Percentiles rank a stretch among this genome's conserved stretches.
phyloP scores from a whole-genome alignment of 441 rosid genomes.

The Populus hybrid region DNA sequence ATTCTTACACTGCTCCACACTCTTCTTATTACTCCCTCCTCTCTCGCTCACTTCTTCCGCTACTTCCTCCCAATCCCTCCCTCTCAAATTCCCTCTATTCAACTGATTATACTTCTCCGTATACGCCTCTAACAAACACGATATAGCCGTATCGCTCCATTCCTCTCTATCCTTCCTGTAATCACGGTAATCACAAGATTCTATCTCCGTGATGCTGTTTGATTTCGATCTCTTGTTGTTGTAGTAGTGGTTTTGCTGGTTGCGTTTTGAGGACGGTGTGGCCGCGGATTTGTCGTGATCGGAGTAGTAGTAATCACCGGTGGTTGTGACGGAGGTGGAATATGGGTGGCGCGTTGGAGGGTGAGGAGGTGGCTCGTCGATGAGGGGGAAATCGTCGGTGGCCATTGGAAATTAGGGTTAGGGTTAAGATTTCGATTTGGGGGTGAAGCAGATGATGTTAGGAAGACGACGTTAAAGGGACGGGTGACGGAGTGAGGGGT shows the following conservation, averaged over 20 bases:
- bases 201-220: constrained; percentile 9
- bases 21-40: constrained; percentile 29
- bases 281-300: constrained; percentile 25
- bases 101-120: constrained; percentile 55
- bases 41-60: too few relatives aligned
- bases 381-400: constrained; percentile 30
- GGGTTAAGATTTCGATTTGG: not conserved
- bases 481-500: constrained; percentile 20
- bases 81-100: too few relatives aligned
- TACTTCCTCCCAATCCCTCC: too few relatives aligned
- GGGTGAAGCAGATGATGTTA: constrained; percentile 30
- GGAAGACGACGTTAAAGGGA: constrained; percentile 12
- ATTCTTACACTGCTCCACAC: constrained; percentile 96
- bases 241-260: constrained; percentile 11
- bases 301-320: constrained; percentile 24
- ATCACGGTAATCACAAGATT: constrained; percentile 20
- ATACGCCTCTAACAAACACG: constrained; percentile 63
- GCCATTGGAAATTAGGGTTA: constrained; percentile 26
- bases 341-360: constrained; percentile 16
- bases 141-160: constrained; percentile 89
- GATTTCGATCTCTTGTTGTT: constrained; percentile 22
- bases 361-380: constrained; percentile 23
- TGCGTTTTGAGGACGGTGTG: constrained; percentile 27
- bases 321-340: constrained; percentile 13
- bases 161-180: constrained; percentile 85